Evolutionary conservation across 306 rosid species (phyloP).

Genomic region (Gynostemma pentaphyllum): DNA sequence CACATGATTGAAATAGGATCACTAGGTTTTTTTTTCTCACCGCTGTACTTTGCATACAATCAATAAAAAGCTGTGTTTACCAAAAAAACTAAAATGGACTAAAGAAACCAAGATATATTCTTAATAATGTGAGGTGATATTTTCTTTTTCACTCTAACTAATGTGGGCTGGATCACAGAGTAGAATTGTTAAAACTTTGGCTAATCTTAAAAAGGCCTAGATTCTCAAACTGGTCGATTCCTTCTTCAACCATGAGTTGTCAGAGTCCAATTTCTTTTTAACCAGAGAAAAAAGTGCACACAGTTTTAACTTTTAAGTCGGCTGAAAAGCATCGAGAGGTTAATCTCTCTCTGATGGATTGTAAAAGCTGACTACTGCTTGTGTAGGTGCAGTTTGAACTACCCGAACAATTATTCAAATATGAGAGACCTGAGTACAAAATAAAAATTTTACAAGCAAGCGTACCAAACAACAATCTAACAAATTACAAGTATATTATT

Average conservation of each 20-base stretch:
- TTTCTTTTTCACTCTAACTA: neutral
- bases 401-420: neutral
- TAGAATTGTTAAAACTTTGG: neutral
- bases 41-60: too few species aligned
- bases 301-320: neutral
- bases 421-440: neutral
- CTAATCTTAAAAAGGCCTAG: neutral
- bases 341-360: neutral
- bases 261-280: neutral
- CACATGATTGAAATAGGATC: too few species aligned
- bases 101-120: neutral
- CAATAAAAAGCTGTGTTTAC: too few species aligned
- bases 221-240: neutral
- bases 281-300: neutral
- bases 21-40: too few species aligned
- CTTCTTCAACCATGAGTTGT: neutral
- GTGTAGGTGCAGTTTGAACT: neutral
- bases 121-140: neutral
- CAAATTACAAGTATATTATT: neutral
- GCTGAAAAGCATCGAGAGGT: neutral
- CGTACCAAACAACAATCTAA: neutral
- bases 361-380: neutral
- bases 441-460: neutral
- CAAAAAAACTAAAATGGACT: too few species aligned
- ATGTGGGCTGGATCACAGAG: too few species aligned